Evolutionary conservation across 352 stramenopile genomes (phyloP), one percentile per base, ranked within the genome.

Genomic region (Phytophthora tubulina): DNA sequence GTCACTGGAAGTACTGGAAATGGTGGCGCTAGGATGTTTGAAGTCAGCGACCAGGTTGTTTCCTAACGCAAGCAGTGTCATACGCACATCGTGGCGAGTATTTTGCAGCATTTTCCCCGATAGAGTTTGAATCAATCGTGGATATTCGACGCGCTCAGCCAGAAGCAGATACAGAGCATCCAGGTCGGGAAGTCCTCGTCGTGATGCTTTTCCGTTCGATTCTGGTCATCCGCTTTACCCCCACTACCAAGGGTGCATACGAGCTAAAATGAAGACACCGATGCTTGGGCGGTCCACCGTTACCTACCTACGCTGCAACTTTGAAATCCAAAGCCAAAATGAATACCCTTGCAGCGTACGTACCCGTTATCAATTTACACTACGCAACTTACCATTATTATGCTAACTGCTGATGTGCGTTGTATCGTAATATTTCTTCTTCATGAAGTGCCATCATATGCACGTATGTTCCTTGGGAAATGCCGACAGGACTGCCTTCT

Each of bases 111-210:
- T 63, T 30, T 21, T 53, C 42, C 8, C 56, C 56, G 30, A 5
- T 36, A 3, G 56, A 63, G 11, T 55, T 63, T 36, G 56, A 63
- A 35, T 30, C 42, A 9, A 63, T 55, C 30, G 56, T 63, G 5
- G 56, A 63, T 27, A 21, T 63, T 27, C 44, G 15, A 3, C 32
- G 21, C 3, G 7, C 14, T 4, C 27, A 31, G 15, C 39, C 10
- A 3, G 30, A 17, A 5, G 14, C 33, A 1, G 15, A 39, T 7
- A 30, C 17, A 31, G 30, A 39, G n/a, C 8, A 41, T 4, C 10
- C 50, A 14, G 50, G n/a, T 8, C 53, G 38, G 2, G 44, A 32
- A 4, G 6, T 13, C 38, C 38, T 51, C 15, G 14, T 31, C 56
- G 56, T 7, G 3, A 4, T 53, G 42, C 42, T 3, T 63, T 63